A percentile compares a stretch with the other conserved stretches of the same genome.
Evolutionary conservation across 1,139 yeast genomes (phyloP).

Genomic region (Debaryomyces subglobosus): DNA sequence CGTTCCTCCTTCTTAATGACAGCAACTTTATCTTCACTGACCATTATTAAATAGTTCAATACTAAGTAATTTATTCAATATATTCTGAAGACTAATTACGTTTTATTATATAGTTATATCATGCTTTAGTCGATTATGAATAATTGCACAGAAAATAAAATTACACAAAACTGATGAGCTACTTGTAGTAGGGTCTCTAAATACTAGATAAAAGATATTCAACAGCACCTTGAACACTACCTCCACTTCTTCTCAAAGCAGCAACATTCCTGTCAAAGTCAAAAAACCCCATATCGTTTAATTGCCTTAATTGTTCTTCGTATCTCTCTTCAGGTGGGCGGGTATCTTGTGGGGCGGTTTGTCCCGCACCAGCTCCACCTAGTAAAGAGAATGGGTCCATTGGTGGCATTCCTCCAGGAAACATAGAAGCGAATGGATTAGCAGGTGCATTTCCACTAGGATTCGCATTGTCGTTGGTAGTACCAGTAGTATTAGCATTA

Average conservation of each 20-base stretch:
- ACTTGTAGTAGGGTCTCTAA: neutral
- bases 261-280: slow-evolving; percentile 91
- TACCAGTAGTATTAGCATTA: neutral
- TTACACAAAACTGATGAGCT: slow-evolving; percentile 7
- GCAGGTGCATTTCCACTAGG: slow-evolving; percentile 13
- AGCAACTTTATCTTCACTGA: neutral
- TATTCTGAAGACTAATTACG: neutral
- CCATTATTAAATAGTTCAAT: neutral
- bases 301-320: slow-evolving; percentile 85
- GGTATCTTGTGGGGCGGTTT: slow-evolving; percentile 59
- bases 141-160: slow-evolving; percentile 3
- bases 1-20: neutral
- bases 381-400: slow-evolving; percentile 49
- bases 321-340: slow-evolving; percentile 97
- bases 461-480: slow-evolving; percentile 13
- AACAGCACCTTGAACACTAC: slow-evolving; percentile 95
- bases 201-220: slow-evolving; percentile 67
- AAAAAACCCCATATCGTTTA: slow-evolving; percentile 94
- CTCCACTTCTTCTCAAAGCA: slow-evolving; percentile 93
- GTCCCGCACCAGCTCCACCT: slow-evolving; percentile 38
- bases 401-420: slow-evolving; percentile 42
- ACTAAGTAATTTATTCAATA: neutral
- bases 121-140: slow-evolving; percentile 1
- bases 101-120: neutral
- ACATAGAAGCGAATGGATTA: slow-evolving; percentile 56